Evolutionary conservation across 1,284 basidiomycete species (phyloP).

Genomic region (Volvariella volvacea): DNA sequence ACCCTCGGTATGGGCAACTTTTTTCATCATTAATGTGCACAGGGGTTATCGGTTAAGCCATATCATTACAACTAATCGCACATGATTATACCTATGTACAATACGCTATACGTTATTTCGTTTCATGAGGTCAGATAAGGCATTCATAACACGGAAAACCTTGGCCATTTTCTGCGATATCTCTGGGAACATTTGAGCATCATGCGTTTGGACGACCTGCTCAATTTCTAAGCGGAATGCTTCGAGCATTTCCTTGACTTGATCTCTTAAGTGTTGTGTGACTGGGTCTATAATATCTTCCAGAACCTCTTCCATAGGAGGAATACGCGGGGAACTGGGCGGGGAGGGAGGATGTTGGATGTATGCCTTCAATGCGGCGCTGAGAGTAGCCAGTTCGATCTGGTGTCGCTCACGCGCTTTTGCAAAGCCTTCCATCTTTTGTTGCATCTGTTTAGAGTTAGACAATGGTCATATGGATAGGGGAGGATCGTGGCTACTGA

Average conservation of each 20-base stretch:
- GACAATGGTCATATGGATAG: slow-evolving; percentile 1
- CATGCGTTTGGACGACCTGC: slow-evolving; percentile 27
- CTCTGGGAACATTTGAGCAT: slow-evolving; percentile 27
- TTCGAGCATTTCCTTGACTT: slow-evolving; percentile 29
- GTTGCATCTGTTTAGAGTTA: slow-evolving; percentile 19
- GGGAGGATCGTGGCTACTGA: not conserved
- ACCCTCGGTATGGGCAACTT: slow-evolving; percentile 41
- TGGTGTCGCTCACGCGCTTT: slow-evolving; percentile 17
- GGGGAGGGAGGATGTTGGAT: slow-evolving; percentile 23
- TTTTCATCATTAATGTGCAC: too few relatives aligned
- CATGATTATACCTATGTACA: too few relatives aligned
- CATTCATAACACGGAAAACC: not conserved
- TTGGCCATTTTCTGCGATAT: slow-evolving; percentile 26
- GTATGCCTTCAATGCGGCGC: slow-evolving; percentile 31
- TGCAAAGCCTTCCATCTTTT: slow-evolving; percentile 16
- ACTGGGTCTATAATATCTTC: slow-evolving; percentile 33
- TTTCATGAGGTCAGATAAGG: not conserved
- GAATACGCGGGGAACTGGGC: slow-evolving; percentile 15
- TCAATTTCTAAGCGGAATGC: slow-evolving; percentile 29
- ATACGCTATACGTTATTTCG: not conserved
- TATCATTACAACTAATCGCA: too few relatives aligned
- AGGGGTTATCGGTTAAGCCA: too few relatives aligned
- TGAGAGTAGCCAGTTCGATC: slow-evolving; percentile 31
- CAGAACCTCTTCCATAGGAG: slow-evolving; percentile 35
- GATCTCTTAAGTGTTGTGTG: slow-evolving; percentile 27